Evolutionary conservation across 495 filamentous ascomycete species (phyloP).

Genomic region (Aspergillus conjunctus): DNA sequence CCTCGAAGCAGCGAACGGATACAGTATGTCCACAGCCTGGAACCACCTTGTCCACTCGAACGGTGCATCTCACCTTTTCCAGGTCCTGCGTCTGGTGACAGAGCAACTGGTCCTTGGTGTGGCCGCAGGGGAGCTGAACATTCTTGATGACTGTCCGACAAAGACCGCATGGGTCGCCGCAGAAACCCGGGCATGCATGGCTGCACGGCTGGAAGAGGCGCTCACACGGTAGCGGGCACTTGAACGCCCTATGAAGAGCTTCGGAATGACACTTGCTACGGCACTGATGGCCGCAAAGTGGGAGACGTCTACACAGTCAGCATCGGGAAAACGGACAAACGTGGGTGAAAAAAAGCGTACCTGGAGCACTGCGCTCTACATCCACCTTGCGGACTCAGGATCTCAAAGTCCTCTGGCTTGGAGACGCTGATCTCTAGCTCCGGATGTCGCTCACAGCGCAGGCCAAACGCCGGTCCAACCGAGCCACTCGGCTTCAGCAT

Average conservation of each 20-base stretch:
- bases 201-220: slow-evolving; percentile 55
- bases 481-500: slow-evolving; percentile 53
- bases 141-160: slow-evolving; percentile 47
- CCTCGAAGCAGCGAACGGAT: slow-evolving; percentile 49
- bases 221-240: slow-evolving; percentile 64
- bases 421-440: slow-evolving; percentile 56
- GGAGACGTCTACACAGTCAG: slow-evolving; percentile 43
- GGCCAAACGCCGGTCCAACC: slow-evolving; percentile 55
- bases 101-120: slow-evolving; percentile 43
- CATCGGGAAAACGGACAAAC: neutral
- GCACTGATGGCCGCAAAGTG: slow-evolving; percentile 70
- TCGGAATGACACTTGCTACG: slow-evolving; percentile 68
- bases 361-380: slow-evolving; percentile 57
- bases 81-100: slow-evolving; percentile 56
- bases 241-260: slow-evolving; percentile 61
- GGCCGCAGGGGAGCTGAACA: slow-evolving; percentile 60
- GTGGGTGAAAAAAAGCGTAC: neutral
- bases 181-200: slow-evolving; percentile 62
- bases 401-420: slow-evolving; percentile 62
- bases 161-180: slow-evolving; percentile 59
- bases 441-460: slow-evolving; percentile 70
- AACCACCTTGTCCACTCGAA: slow-evolving; percentile 45
- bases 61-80: slow-evolving; percentile 38
- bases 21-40: slow-evolving; percentile 58
- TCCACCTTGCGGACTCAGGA: slow-evolving; percentile 70